These are phyloP conservation scores for Agaricales sp. DNA, from an alignment of 1,284 basidiomycete species.

Conservation along the genomic window DNA sequence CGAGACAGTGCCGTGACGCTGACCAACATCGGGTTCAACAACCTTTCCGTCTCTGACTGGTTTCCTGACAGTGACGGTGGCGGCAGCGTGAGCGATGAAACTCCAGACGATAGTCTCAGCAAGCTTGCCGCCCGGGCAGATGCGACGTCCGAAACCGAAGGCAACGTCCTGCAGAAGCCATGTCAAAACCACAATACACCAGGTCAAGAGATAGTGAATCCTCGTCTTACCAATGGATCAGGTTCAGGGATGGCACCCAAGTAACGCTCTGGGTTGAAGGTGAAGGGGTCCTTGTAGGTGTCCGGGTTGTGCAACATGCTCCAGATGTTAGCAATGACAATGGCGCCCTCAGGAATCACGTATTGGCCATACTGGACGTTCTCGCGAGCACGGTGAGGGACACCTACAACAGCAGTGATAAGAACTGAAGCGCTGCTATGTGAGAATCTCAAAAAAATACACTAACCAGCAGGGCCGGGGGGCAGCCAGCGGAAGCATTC, in stretches of 20 bases:
- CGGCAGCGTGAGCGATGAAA: neutral
- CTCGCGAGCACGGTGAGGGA: neutral
- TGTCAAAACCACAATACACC: neutral
- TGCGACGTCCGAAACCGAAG: constrained; percentile 3
- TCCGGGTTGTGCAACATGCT: constrained; percentile 1
- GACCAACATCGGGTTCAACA: neutral
- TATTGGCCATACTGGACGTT: constrained; percentile 9
- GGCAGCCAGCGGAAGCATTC: neutral
- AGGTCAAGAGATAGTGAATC: neutral
- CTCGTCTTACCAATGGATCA: constrained; percentile 2
- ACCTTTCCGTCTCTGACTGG: neutral
- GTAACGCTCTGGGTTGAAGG: constrained; percentile 2
- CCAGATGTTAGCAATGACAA: constrained; percentile 10
- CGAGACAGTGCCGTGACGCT: neutral
- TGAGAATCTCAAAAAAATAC: neutral
- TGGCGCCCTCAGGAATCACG: constrained; percentile 12
- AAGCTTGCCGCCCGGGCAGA: constrained; percentile 1
- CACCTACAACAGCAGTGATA: neutral
- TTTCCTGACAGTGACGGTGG: neutral
- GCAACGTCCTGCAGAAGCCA: neutral
- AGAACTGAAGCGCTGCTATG: neutral
- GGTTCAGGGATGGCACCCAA: constrained; percentile 1
- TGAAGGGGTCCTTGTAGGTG: constrained; percentile 1
- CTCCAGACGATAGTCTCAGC: constrained; percentile 1
- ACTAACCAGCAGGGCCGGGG: neutral